phyloP scores from a whole-genome alignment of 1,284 basidiomycete species.

The Golubevia sp. region DNA sequence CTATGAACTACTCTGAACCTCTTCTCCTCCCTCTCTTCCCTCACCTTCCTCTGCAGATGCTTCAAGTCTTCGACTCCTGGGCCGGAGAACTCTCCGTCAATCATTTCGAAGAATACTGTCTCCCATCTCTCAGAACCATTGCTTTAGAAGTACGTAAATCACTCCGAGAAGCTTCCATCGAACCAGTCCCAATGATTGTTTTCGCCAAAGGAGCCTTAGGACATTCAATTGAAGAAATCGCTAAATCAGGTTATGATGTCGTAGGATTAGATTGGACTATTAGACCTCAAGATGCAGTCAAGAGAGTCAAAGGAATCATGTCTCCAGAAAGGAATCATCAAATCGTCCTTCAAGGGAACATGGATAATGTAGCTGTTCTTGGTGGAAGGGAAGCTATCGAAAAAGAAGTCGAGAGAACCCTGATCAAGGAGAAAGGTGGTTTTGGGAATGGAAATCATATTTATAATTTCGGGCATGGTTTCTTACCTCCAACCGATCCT shows the following conservation, averaged over 20 bases:
- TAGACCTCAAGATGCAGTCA: conserved; percentile 73
- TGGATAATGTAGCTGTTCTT: conserved; percentile 86
- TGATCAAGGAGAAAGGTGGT: conserved; percentile 68
- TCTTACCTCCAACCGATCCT: conserved; percentile 64
- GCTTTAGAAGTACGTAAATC: conserved; percentile 68
- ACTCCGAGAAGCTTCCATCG: conserved; percentile 68
- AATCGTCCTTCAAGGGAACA: conserved; percentile 88
- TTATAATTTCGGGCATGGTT: conserved; percentile 94
- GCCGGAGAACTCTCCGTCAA: conserved; percentile 85
- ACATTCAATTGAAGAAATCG: conserved; percentile 8
- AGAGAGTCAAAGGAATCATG: conserved; percentile 65
- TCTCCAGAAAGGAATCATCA: conserved; percentile 50
- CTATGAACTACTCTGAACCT: neutral
- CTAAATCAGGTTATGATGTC: conserved; percentile 76
- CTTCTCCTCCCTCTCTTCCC: neutral
- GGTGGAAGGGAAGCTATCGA: conserved; percentile 82
- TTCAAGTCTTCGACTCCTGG: conserved; percentile 96
- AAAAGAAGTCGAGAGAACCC: conserved; percentile 75
- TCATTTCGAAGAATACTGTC: conserved; percentile 78
- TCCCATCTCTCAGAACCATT: conserved; percentile 64
- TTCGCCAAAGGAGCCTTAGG: conserved; percentile 81
- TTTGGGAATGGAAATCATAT: conserved; percentile 75
- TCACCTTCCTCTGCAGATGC: conserved; percentile 67
- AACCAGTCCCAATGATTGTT: conserved; percentile 77
- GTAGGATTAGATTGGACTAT: conserved; percentile 88